Percentiles rank a stretch among this genome's conserved stretches.
phyloP scores from a whole-genome alignment of 176 grass and related monocot genomes.

The Ensete glaucum region DNA sequence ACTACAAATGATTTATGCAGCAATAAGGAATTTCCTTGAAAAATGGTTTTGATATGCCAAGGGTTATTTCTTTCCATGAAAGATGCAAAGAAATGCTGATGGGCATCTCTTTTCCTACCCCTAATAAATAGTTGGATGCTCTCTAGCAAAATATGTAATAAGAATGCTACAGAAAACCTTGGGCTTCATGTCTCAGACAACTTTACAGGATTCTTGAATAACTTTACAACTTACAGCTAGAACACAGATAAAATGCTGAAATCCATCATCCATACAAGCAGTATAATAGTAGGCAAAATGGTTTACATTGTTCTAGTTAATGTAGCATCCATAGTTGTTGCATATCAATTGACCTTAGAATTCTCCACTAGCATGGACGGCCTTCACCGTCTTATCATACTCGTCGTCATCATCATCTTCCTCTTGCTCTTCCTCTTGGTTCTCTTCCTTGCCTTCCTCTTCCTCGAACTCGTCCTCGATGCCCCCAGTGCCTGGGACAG shows the following conservation, averaged over 20 bases:
- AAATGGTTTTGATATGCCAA: too few species aligned
- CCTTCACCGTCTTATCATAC: slow-evolving; percentile 57
- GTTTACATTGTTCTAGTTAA: not conserved
- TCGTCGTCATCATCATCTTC: slow-evolving; percentile 32
- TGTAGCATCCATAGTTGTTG: not conserved
- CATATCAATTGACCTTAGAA: slow-evolving; percentile 28
- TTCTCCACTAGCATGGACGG: slow-evolving; percentile 61
- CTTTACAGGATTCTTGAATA: slow-evolving; percentile 1
- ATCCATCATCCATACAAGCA: not conserved
- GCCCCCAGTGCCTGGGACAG: slow-evolving; percentile 35
- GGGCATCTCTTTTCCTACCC: not conserved
- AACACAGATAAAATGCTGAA: not conserved
- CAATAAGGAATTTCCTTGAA: too few species aligned
- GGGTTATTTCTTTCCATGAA: too few species aligned
- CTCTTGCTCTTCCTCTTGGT: slow-evolving; percentile 19
- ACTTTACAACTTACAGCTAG: not conserved
- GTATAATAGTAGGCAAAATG: not conserved
- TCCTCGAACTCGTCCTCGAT: slow-evolving; percentile 24
- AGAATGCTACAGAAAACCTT: not conserved
- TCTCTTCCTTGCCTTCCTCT: slow-evolving; percentile 19
- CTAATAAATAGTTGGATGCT: not conserved
- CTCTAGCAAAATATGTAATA: not conserved
- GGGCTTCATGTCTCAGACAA: not conserved
- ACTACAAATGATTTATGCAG: too few species aligned
- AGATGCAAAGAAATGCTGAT: too few species aligned